These are phyloP conservation scores for Funneliformis mosseae DNA, from an alignment of 192 early-diverging fungal species.

Conservation along the genomic window DNA sequence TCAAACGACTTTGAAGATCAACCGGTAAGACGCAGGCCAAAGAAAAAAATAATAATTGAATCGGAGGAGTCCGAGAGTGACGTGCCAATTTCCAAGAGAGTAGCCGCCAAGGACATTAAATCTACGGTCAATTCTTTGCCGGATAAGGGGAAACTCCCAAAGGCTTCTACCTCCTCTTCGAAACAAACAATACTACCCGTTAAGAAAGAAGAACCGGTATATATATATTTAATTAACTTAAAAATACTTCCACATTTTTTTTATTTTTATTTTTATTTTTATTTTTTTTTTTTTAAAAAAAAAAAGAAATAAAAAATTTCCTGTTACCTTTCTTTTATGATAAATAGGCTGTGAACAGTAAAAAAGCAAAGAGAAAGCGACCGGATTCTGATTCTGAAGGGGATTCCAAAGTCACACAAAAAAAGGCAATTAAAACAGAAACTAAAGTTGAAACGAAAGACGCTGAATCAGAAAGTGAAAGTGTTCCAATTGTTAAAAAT, in stretches of 20 bases:
- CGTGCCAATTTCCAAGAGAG: background rate
- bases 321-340: background rate
- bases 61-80: background rate
- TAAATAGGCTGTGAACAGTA: background rate
- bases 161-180: background rate
- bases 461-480: background rate
- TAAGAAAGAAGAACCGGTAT: background rate
- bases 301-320: background rate
- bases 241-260: no score
- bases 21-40: background rate
- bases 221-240: background rate
- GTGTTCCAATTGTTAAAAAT: background rate
- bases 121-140: background rate
- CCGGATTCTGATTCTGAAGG: background rate
- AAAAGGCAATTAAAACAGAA: background rate
- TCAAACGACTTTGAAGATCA: background rate
- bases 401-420: background rate
- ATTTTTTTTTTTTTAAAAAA: background rate
- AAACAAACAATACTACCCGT: background rate
- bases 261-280: background rate
- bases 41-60: background rate
- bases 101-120: background rate
- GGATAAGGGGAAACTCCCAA: background rate
- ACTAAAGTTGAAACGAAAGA: background rate
- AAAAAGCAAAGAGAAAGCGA: slow-evolving; percentile 2